Evolutionary conservation across 305 asterid species (phyloP).

Genomic region (Stenogyne calaminthoides): DNA sequence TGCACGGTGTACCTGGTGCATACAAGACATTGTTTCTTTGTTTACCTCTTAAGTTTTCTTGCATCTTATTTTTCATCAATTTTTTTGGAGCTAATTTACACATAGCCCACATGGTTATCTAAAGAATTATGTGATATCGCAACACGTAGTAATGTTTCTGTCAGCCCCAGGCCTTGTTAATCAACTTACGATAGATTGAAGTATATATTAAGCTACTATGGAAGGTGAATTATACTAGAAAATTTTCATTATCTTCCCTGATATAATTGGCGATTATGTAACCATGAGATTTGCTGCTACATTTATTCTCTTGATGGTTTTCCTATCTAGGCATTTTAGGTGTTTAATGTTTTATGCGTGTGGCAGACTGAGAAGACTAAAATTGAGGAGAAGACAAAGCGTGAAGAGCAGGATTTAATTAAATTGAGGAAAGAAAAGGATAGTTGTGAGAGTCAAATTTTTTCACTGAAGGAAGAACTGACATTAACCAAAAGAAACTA

Average conservation of each 20-base stretch:
- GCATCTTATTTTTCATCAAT: conserved; percentile 4
- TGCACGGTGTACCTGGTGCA: too few species aligned
- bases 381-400: conserved; percentile 70
- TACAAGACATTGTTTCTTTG: too few species aligned
- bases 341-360: conserved; percentile 21
- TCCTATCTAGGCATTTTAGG: conserved; percentile 18
- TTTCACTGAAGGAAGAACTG: conserved; percentile 58
- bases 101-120: not conserved
- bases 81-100: conserved; percentile 5
- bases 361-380: conserved; percentile 71
- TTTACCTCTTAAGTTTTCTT: conserved; percentile 16
- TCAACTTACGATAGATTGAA: conserved; percentile 6
- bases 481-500: conserved; percentile 43
- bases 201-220: conserved; percentile 4
- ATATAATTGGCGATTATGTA: not conserved
- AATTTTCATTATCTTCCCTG: not conserved
- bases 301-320: conserved; percentile 17
- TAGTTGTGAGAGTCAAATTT: conserved; percentile 54
- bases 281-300: conserved; percentile 3
- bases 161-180: not conserved
- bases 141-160: conserved; percentile 7
- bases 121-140: not conserved
- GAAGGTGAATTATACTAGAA: not conserved
- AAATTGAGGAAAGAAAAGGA: conserved; percentile 62
- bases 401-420: too few species aligned